Evolutionary conservation across 2,329 filamentous ascomycete genomes (phyloP).

Genomic region (Colletotrichum liaoningense): DNA sequence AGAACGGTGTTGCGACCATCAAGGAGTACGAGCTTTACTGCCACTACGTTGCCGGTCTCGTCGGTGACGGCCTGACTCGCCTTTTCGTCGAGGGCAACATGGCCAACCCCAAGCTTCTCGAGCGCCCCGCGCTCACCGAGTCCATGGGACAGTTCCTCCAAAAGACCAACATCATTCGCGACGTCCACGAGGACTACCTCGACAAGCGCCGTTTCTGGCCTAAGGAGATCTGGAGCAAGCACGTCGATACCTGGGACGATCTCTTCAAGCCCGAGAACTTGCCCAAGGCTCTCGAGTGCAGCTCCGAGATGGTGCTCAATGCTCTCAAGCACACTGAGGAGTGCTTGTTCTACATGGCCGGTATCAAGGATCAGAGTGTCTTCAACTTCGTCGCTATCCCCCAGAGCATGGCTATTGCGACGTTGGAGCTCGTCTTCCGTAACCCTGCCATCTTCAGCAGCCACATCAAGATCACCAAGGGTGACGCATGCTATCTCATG

Average conservation of each 20-base stretch:
- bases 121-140: constrained; percentile 84
- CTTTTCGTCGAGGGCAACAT: constrained; percentile 90
- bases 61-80: constrained; percentile 91
- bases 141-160: constrained; percentile 98
- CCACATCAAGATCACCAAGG: constrained; percentile 97
- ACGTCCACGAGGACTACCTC: constrained; percentile 88
- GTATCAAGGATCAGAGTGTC: constrained; percentile 92
- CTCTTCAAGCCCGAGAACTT: constrained; percentile 86
- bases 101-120: constrained; percentile 85
- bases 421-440: constrained; percentile 89
- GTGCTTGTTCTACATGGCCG: constrained; percentile 97
- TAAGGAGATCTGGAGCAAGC: constrained; percentile 95
- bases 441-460: constrained; percentile 87
- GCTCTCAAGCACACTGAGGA: constrained; percentile 89
- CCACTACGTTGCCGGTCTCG: constrained; percentile 98
- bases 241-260: constrained; percentile 90
- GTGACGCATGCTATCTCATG: constrained; percentile 92
- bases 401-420: constrained; percentile 97
- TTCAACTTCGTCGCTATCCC: constrained; percentile 99
- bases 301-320: constrained; percentile 94
- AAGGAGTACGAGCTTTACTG: constrained; percentile 97
- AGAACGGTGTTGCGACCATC: constrained; percentile 83
- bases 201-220: constrained; percentile 95
- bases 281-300: constrained; percentile 83
- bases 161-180: constrained; percentile 98